Base-by-base conservation (phyloP, 2,329 filamentous ascomycete species). In the Fusarium stilboides region DNA sequence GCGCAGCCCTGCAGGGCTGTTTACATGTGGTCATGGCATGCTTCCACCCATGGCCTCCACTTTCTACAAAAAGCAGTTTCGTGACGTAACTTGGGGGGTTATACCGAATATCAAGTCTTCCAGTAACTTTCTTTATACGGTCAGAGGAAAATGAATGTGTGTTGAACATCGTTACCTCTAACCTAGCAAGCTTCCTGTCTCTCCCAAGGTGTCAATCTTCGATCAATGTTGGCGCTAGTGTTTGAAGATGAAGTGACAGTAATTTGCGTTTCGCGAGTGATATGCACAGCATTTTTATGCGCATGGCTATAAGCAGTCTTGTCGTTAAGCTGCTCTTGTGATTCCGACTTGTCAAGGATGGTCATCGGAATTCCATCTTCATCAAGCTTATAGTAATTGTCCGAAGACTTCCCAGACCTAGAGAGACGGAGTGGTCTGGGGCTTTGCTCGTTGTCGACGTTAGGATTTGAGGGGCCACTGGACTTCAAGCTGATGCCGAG, bases 371-470 rank as follows among this genome's bases (percentile, higher is more conserved):
- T 8, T 8, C 60, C 61, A 13, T 68, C 56, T 17, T 65, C 65
- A 14, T 54, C 53, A 5, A 68, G 53, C 20, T 62, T 61, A 37
- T 62, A 65, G 17, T 68, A 68, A 17, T 36, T 51, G n/a, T 68
- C 61, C 8, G 57, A 47, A 3, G 53, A 44, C 20, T 43, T 39
- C 2, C 47, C 43, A 13, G 37, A 10, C 34, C 44, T 51, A 22
- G 54, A 33, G 1, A n/a, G 24, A 13, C 52, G 52, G 7, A 40
- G 33, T 1, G 62, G 61, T 12, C 28, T 37, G 8, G 63, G 52
- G 7, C 39, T 42, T 5, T 31, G 28, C 4, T 45, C 44, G 6
- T 56, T 56, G 2, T 59, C 43, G 40, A 34, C 37, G 12, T 62
- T 54, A 12, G 26, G 26, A 17, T 45, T 42, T 6, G 53, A 47